Percentiles rank a stretch among this genome's conserved stretches.
phyloP scores from a whole-genome alignment of 2,329 filamentous ascomycete genomes.

The Oidium heveae region DNA sequence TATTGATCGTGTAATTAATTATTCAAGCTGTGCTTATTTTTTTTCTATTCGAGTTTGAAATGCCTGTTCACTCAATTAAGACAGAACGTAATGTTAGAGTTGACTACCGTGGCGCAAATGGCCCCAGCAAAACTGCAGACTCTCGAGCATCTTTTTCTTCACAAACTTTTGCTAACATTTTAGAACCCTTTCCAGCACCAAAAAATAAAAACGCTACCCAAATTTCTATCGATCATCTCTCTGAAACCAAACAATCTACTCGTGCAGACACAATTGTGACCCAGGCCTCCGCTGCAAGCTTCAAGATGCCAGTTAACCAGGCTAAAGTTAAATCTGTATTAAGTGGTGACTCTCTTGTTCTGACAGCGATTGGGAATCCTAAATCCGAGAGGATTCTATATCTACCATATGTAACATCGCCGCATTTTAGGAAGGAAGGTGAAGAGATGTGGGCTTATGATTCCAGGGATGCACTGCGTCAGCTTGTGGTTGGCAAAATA shows the following conservation, averaged over 20 bases:
- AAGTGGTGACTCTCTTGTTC: slow-evolving; percentile 75
- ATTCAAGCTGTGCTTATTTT: neutral
- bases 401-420: slow-evolving; percentile 76
- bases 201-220: slow-evolving; percentile 1
- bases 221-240: neutral
- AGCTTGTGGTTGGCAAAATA: slow-evolving; percentile 60
- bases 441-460: slow-evolving; percentile 86
- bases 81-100: slow-evolving; percentile 8
- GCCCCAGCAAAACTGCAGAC: neutral
- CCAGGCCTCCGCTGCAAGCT: slow-evolving; percentile 11
- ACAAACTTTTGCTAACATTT: slow-evolving; percentile 9
- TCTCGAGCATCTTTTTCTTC: slow-evolving; percentile 2
- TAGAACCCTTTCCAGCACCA: slow-evolving; percentile 13
- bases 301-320: slow-evolving; percentile 16
- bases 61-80: slow-evolving; percentile 8
- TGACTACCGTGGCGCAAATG: neutral
- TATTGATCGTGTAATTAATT: neutral
- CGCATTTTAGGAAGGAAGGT: slow-evolving; percentile 63
- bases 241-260: slow-evolving; percentile 4
- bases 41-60: slow-evolving; percentile 1
- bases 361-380: slow-evolving; percentile 60
- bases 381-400: slow-evolving; percentile 66
- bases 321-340: slow-evolving; percentile 79
- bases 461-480: slow-evolving; percentile 78
- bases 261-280: slow-evolving; percentile 3